Evolutionary conservation across 2,329 filamentous ascomycete genomes (phyloP).

Genomic region (Xylaria sp.): DNA sequence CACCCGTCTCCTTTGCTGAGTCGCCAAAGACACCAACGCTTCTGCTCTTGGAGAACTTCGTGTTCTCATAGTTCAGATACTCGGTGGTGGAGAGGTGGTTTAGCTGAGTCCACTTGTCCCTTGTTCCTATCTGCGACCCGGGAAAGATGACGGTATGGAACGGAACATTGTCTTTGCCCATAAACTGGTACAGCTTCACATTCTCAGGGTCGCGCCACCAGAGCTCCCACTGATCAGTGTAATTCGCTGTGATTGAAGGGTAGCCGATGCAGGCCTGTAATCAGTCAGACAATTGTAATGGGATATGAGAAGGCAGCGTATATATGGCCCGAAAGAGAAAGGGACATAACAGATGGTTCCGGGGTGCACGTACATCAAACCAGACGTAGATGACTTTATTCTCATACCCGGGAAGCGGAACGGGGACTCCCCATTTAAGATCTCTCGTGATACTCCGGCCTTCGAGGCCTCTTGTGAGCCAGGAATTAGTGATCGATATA

Average conservation of each 20-base stretch:
- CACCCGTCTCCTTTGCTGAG: slow-evolving; percentile 82
- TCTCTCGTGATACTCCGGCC: slow-evolving; percentile 89
- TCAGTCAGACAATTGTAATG: slow-evolving; percentile 65
- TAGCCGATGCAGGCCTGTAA: slow-evolving; percentile 70
- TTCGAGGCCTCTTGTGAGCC: slow-evolving; percentile 82
- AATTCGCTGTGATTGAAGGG: slow-evolving; percentile 85
- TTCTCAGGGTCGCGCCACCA: slow-evolving; percentile 94
- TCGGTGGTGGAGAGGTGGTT: slow-evolving; percentile 89
- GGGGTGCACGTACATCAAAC: slow-evolving; percentile 86
- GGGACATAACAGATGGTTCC: slow-evolving; percentile 48
- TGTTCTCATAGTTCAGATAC: slow-evolving; percentile 84
- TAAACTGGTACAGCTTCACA: slow-evolving; percentile 89
- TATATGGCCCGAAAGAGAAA: slow-evolving; percentile 75
- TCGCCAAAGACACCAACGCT: slow-evolving; percentile 91
- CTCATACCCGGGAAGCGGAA: slow-evolving; percentile 50
- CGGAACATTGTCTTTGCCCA: slow-evolving; percentile 84
- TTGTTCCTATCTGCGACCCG: slow-evolving; percentile 80
- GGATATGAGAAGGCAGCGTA: slow-evolving; percentile 82
- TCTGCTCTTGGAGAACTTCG: slow-evolving; percentile 91
- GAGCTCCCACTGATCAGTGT: slow-evolving; percentile 85
- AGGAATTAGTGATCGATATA: slow-evolving; percentile 74
- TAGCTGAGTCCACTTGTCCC: slow-evolving; percentile 85
- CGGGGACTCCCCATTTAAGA: slow-evolving; percentile 79
- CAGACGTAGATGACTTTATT: slow-evolving; percentile 81
- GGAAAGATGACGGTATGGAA: slow-evolving; percentile 95